Evolutionary conservation across 2,329 filamentous ascomycete genomes (phyloP), one percentile per base, ranked within the genome.

Genomic region (Aureobasidium sp.): DNA sequence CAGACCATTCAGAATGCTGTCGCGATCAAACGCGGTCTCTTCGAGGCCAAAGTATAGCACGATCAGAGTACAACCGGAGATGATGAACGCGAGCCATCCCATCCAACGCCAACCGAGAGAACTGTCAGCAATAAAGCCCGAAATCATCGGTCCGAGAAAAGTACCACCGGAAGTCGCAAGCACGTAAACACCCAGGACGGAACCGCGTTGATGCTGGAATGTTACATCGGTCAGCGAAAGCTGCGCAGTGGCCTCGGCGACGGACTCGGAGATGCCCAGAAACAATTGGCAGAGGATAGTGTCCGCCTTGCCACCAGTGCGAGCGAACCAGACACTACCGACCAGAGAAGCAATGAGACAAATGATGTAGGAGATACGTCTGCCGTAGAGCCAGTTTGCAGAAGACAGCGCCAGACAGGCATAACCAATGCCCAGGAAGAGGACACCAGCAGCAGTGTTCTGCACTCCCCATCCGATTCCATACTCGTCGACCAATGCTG

Each of bases 141-240:
- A 76, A 12, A 80, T 66, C 38, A 80, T 58, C 2, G 78, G 78
- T 0, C 78, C 78, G 3, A 79, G 62, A 58, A 79, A 81, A 3
- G 78, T 80, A 19, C 78, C 78, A 25, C 79, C 70, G 58, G 74
- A 77, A 1, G 77, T 80, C 2, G 78, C 74, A 30, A 80, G 66
- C 22, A 79, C 76, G 59, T 80, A 81, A 22, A 80, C 61, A 54
- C 78, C 78, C 5, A 80, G 67, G 1, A 77, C 75, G 1, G 71
- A 70, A 35, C 78, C 78, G 38, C 77, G 72, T 55, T 78, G 76
- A 59, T 81, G 78, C 64, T 79, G 75, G 56, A 77, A 80, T 68
- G 78, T 80, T 25, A 80, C 70, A 58, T 80, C 78, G 6, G 78
- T 75, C 24, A 81, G 66, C 1, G 76, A 79, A n/a, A 79, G 64